phyloP scores from a whole-genome alignment of 345 rosid species.

The Aegle marmelos region DNA sequence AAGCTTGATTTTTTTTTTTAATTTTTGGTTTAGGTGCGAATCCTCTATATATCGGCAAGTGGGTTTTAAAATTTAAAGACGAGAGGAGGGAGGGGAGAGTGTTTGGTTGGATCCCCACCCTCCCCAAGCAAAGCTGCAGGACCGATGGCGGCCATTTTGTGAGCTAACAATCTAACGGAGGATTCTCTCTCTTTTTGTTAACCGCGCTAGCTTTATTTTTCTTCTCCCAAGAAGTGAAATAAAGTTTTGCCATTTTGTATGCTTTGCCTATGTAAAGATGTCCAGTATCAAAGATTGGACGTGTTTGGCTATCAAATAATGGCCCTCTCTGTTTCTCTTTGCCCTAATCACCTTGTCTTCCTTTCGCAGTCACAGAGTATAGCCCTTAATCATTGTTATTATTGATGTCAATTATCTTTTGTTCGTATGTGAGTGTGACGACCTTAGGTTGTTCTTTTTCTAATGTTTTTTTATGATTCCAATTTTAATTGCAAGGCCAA shows the following conservation, averaged over 20 bases:
- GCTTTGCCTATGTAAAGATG: conserved; percentile 6
- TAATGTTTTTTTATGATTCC: background rate
- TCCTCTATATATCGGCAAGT: background rate
- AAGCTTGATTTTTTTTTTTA: too few species aligned
- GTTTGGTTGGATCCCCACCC: background rate
- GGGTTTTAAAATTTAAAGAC: background rate
- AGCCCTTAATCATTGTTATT: background rate
- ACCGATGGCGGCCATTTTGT: background rate
- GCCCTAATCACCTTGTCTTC: background rate
- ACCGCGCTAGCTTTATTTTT: background rate
- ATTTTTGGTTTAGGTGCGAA: background rate
- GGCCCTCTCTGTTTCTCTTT: too few species aligned
- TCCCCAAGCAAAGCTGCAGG: background rate
- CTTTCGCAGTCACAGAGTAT: background rate
- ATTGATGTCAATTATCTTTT: background rate
- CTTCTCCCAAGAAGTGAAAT: background rate
- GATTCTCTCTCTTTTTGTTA: background rate
- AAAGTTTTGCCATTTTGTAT: background rate
- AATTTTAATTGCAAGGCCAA: too few species aligned
- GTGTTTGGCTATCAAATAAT: conserved; percentile 8
- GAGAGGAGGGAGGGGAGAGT: too few species aligned
- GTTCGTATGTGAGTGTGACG: background rate
- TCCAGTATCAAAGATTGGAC: conserved; percentile 13
- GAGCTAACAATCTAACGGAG: background rate
- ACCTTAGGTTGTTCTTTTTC: background rate